phyloP scores from a whole-genome alignment of 768 basidiomycete genomes.

The Mrakia gelida region DNA sequence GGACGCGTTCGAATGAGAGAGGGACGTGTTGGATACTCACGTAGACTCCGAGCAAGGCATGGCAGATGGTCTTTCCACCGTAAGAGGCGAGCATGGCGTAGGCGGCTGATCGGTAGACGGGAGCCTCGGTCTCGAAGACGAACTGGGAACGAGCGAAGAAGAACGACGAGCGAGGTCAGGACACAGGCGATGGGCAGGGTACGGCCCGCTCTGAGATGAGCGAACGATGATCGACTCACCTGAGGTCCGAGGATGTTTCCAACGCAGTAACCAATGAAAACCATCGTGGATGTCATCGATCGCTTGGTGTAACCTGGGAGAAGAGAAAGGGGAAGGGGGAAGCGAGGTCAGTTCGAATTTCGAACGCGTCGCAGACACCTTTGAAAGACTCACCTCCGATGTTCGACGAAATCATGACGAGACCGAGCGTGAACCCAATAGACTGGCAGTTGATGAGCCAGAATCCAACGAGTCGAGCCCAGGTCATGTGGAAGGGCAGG shows the following conservation, averaged over 20 bases:
- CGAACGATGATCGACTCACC: too few relatives aligned
- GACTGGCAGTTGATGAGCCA: constrained; percentile 41
- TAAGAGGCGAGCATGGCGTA: constrained; percentile 42
- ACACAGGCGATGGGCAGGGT: too few relatives aligned
- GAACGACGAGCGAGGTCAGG: too few relatives aligned
- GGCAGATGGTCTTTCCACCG: constrained; percentile 39
- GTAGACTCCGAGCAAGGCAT: constrained; percentile 37
- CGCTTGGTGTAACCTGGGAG: constrained; percentile 38
- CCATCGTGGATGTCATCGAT: constrained; percentile 40
- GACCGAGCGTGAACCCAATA: constrained; percentile 45
- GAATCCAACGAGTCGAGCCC: constrained; percentile 43
- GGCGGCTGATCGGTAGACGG: constrained; percentile 41
- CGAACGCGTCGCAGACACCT: too few relatives aligned
- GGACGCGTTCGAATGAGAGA: background rate
- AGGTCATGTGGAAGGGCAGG: constrained; percentile 41
- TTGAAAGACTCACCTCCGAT: constrained; percentile 33
- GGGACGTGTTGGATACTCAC: background rate
- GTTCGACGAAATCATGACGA: constrained; percentile 45
- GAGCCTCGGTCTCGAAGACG: constrained; percentile 39
- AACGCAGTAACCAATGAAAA: constrained; percentile 42
- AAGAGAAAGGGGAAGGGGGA: too few relatives aligned
- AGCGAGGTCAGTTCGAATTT: too few relatives aligned
- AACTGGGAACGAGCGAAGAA: constrained; percentile 18
- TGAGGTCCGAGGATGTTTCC: constrained; percentile 41
- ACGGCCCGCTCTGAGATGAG: too few relatives aligned